A percentile compares a stretch with the other conserved stretches of the same genome.
Evolutionary conservation across 2,329 filamentous ascomycete genomes (phyloP).

Genomic region (Aureobasidium zeae): DNA sequence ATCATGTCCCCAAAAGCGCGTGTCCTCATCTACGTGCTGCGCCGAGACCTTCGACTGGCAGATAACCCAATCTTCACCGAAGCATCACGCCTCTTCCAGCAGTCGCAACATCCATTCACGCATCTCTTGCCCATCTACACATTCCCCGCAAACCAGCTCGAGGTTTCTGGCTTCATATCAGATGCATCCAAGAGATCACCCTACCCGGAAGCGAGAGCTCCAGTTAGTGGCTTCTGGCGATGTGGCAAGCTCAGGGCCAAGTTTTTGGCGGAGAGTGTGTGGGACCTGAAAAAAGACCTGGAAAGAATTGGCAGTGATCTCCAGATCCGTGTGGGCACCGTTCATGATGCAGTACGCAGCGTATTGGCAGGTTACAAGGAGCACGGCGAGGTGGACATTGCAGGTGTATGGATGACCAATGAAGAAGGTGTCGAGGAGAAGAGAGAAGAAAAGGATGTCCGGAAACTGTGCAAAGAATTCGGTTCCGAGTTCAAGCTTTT

Average conservation of each 20-base stretch:
- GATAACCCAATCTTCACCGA: slow-evolving; percentile 67
- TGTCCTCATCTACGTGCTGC: slow-evolving; percentile 61
- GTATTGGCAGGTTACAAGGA: slow-evolving; percentile 43
- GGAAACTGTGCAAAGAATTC: slow-evolving; percentile 43
- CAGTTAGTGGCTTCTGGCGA: slow-evolving; percentile 60
- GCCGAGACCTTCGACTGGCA: slow-evolving; percentile 61
- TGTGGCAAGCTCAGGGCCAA: slow-evolving; percentile 63
- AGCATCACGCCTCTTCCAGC: slow-evolving; percentile 38
- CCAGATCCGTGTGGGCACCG: slow-evolving; percentile 53
- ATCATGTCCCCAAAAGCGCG: slow-evolving; percentile 13
- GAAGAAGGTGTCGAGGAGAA: slow-evolving; percentile 64
- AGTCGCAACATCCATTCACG: slow-evolving; percentile 42
- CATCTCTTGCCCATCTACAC: slow-evolving; percentile 65
- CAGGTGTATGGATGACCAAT: slow-evolving; percentile 63
- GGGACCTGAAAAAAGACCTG: slow-evolving; percentile 58
- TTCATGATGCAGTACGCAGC: slow-evolving; percentile 50
- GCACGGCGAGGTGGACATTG: slow-evolving; percentile 38
- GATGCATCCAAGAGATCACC: slow-evolving; percentile 44
- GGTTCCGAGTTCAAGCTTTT: slow-evolving; percentile 55
- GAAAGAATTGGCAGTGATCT: slow-evolving; percentile 52
- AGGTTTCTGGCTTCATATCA: slow-evolving; percentile 63
- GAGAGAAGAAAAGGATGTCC: slow-evolving; percentile 51
- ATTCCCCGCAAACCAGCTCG: slow-evolving; percentile 60
- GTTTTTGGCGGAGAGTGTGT: slow-evolving; percentile 63
- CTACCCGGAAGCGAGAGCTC: slow-evolving; percentile 58